Percentiles rank a stretch among this genome's conserved stretches.
phyloP scores from a whole-genome alignment of 179 eudicot genomes.

The Amaranthus tricolor region DNA sequence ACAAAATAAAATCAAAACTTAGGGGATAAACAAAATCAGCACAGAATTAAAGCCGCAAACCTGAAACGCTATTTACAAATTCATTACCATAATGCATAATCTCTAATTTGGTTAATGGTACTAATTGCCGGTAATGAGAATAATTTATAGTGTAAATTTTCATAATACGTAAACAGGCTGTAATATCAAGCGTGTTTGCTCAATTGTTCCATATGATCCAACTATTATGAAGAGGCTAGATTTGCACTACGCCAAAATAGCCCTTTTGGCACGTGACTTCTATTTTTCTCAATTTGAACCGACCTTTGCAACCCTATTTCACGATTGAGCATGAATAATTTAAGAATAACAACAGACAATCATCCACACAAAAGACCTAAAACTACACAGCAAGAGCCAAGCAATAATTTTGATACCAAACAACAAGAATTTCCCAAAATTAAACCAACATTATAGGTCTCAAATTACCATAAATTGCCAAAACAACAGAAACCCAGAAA shows the following conservation, averaged over 20 bases:
- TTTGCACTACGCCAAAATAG: background rate
- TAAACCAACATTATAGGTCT: background rate
- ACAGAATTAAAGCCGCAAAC: no score
- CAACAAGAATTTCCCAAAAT: background rate
- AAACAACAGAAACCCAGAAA: slow-evolving; percentile 26
- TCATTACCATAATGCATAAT: no score
- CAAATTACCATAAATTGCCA: background rate
- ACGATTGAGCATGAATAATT: no score
- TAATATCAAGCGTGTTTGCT: background rate
- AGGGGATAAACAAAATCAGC: no score
- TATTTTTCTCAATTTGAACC: background rate
- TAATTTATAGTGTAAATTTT: no score
- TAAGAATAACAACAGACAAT: background rate
- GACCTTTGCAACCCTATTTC: background rate
- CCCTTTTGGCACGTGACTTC: background rate
- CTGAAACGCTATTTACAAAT: no score
- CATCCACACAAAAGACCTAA: background rate
- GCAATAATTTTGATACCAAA: background rate
- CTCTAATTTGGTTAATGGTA: no score
- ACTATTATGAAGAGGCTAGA: background rate
- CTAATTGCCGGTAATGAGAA: no score
- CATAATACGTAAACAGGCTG: no score
- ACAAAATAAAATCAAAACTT: no score
- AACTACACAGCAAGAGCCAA: background rate
- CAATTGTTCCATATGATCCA: background rate